Base-by-base conservation (phyloP, 2,329 filamentous ascomycete species). In the Colletotrichum neosansevieriae region DNA sequence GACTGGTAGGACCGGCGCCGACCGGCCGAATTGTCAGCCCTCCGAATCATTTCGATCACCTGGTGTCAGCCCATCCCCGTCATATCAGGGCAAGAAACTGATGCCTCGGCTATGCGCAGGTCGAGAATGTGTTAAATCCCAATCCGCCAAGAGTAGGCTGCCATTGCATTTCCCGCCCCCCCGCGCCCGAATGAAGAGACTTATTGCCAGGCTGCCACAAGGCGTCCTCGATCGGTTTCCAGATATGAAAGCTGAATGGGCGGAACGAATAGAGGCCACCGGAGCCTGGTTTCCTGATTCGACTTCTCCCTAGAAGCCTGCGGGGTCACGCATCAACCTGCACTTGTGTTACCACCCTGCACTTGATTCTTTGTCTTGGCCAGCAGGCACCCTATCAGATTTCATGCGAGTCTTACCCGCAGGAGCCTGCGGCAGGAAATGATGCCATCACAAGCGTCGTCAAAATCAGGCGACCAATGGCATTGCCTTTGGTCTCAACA, bases 401-500 rank as follows among this genome's bases (percentile, higher is more conserved):
- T 19, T n/a, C 15, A n/a, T 24, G 32, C 7, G 32, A 24, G 49
- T 34, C 49, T 51, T 1, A 51, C 49, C 32, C 36, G 49, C 49
- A 51, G 2, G 6, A 10, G 42, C 9, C 5, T 17, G 49, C 21
- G 29, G 15, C 3, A 32, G n/a, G 3, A 2, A 51, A n/a, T 15
- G 10, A n/a, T 12, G 12, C 21, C 4, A 6, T 32, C 29, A 34
- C 3, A 6, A 13, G 9, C 49, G 13, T 19, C 32, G 49, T 51
- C 10, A 15, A 15, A 24, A 51, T 34, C 49, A 51, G 49, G 49
- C 49, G 3, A 51, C 49, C 29, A 36, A 19, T 51, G 13, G 2
- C 2, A 6, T 6, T 19, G 21, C 42, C 15, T 19, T 32, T n/a
- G 19, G 2, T 0, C 0, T 13, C 1, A 13, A 19, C 21, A 3